Percentiles rank a stretch among this genome's conserved stretches.
Conservation (phyloP, 176 grass and related monocot species). For the Dendrocalamus sinicus region DNA sequence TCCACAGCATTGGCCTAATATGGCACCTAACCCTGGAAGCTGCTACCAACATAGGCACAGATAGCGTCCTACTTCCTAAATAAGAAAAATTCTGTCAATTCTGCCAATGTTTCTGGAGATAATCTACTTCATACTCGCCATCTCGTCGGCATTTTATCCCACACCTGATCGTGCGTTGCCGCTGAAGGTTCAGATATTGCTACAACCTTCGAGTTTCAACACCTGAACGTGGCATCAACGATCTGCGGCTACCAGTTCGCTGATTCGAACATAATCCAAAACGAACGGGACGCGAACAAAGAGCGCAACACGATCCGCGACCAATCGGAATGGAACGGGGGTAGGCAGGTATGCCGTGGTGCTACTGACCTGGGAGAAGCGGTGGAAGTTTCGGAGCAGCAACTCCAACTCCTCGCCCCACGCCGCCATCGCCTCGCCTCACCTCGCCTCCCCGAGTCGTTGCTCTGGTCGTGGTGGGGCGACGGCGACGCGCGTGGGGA, state of each 20-base stretch:
- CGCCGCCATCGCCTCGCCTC: slow-evolving; percentile 9
- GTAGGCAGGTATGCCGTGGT: background rate
- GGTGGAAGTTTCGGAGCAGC: slow-evolving; percentile 66
- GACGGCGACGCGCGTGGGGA: background rate
- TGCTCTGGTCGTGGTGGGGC: background rate
- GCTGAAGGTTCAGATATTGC: background rate
- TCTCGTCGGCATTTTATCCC: slow-evolving; percentile 17
- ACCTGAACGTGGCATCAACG: background rate
- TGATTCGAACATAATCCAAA: background rate
- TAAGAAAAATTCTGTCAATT: background rate
- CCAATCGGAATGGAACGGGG: background rate
- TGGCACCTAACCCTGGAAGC: slow-evolving; percentile 1
- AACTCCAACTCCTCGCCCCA: slow-evolving; percentile 62
- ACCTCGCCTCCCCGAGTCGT: background rate
- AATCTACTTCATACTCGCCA: background rate
- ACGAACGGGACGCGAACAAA: background rate
- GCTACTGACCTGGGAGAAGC: slow-evolving; percentile 60
- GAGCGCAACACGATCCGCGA: background rate
- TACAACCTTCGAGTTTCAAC: background rate
- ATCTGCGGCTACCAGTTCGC: background rate
- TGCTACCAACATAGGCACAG: background rate
- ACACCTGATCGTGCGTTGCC: background rate
- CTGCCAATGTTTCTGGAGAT: background rate
- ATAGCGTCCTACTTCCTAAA: background rate
- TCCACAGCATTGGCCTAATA: background rate